Base-by-base conservation (phyloP, 108 stramenopile species). In the Hondaea fermentalgiana region DNA sequence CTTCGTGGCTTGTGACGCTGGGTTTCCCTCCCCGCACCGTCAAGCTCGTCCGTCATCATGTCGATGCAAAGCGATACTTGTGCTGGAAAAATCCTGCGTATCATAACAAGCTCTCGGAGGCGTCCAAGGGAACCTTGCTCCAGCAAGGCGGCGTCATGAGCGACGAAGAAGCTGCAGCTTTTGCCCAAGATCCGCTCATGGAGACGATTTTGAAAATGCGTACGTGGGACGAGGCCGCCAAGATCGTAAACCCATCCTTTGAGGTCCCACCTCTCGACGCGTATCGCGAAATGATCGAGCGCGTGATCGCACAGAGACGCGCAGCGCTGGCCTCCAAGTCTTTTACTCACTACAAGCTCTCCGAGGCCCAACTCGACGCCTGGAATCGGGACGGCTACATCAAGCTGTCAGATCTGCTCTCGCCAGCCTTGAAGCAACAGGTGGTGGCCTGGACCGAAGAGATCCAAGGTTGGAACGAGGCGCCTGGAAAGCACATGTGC, bases 141-240 rank as follows among this genome's bases (percentile, higher is more conserved):
- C 60, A 89, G 42, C 90, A 91, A 59, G 90, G 90, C 21, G 90
- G 90, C 5, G 71, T 43, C 53, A 91, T 91, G 90, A 58, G 44
- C 8, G 88, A 60, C 44, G 90, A 88, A 55, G 90, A 91, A 76
- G 88, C 87, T 19, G 42, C 2, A 5, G 83, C 72, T 19, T 72
- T 87, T 55, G 90, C 59, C 58, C 10, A 21, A 2, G 88, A 88
- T 57, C 90, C 90, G 49, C 58, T 83, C 29, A 59, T 60, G 71
- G 87, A 83, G 44, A 29, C 51, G 1, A 87, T 89, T 21, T 6
- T 91, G 45, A 59, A 89, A 49, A 91, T 91, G 90, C 60, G 90
- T 19, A 87, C 90, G 10, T 91, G 88, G 88, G 90, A 91, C 87
- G 90, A 91, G 58, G 64, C 59, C 6, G 90, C 88, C 35, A 91